A percentile compares a stretch with the other conserved stretches of the same genome.
Evolutionary conservation across 2,329 filamentous ascomycete species (phyloP).

Genomic region (Ceratocystis alfenasii): DNA sequence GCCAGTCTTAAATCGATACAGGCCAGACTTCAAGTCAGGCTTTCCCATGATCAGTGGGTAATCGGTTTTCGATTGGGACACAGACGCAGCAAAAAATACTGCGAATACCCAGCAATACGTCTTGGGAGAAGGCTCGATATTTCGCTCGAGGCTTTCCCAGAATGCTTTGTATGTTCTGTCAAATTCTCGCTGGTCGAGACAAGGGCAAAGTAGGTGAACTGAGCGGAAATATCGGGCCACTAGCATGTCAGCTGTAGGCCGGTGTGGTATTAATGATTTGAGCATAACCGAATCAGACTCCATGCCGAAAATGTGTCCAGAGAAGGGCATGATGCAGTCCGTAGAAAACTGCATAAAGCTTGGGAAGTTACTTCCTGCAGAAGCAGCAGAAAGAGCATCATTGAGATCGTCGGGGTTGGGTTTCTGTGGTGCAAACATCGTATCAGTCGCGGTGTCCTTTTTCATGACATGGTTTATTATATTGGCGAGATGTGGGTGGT

Average conservation of each 20-base stretch:
- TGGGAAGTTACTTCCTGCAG: constrained; percentile 26
- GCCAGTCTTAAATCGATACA: constrained; percentile 52
- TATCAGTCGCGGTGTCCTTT: not conserved
- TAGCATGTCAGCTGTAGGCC: constrained; percentile 46
- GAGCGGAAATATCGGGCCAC: constrained; percentile 55
- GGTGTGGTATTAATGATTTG: constrained; percentile 49
- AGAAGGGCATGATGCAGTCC: constrained; percentile 56
- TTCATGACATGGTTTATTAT: not conserved
- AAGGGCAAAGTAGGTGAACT: constrained; percentile 57
- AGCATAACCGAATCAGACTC: constrained; percentile 39
- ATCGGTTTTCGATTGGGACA: constrained; percentile 49
- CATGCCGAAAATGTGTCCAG: constrained; percentile 54
- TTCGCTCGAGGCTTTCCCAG: constrained; percentile 48
- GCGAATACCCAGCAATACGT: constrained; percentile 59
- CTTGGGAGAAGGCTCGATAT: constrained; percentile 50
- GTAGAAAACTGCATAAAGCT: constrained; percentile 52
- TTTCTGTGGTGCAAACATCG: constrained; percentile 1
- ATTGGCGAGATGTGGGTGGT: not conserved
- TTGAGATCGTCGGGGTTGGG: not conserved
- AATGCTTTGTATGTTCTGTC: constrained; percentile 52
- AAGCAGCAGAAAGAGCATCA: not conserved
- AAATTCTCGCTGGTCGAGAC: constrained; percentile 56
- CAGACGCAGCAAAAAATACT: constrained; percentile 54
- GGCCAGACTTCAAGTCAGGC: constrained; percentile 31
- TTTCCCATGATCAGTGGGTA: constrained; percentile 35